These are phyloP conservation scores for Fusarium sp. DNA, from an alignment of 2,329 filamentous ascomycete genomes.

Conservation along the genomic window DNA sequence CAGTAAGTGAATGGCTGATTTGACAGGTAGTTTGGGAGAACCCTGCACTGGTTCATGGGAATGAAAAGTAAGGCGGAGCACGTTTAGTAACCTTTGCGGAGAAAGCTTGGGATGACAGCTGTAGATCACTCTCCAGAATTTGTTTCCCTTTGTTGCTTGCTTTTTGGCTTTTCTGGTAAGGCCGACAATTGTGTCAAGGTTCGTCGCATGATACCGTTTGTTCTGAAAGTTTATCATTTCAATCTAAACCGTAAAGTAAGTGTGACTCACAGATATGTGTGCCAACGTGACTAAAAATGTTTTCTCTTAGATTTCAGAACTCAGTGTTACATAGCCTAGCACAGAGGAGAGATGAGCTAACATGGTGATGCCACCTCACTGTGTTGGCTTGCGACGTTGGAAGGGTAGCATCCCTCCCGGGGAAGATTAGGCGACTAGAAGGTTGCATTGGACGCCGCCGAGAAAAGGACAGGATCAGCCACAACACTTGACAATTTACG, in stretches of 20 bases:
- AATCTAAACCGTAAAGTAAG: not conserved
- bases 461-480: not conserved
- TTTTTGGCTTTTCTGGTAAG: not conserved
- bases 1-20: not conserved
- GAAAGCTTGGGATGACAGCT: not conserved
- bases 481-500: not conserved
- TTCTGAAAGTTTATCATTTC: not conserved
- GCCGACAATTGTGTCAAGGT: not conserved
- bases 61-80: not conserved
- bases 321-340: not conserved
- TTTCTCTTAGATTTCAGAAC: not conserved
- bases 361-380: not conserved
- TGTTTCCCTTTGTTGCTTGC: not conserved
- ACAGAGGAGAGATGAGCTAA: not conserved
- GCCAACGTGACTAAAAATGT: not conserved
- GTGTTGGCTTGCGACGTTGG: not conserved
- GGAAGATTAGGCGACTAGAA: slow-evolving; percentile 5
- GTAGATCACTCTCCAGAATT: not conserved
- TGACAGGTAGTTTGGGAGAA: not conserved
- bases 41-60: not conserved
- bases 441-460: not conserved
- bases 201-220: not conserved
- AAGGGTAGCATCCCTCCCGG: not conserved
- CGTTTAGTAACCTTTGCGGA: not conserved
- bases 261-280: not conserved